Base-by-base conservation (phyloP, 805 yeast genomes). In the Priceomyces fermenticarens region DNA sequence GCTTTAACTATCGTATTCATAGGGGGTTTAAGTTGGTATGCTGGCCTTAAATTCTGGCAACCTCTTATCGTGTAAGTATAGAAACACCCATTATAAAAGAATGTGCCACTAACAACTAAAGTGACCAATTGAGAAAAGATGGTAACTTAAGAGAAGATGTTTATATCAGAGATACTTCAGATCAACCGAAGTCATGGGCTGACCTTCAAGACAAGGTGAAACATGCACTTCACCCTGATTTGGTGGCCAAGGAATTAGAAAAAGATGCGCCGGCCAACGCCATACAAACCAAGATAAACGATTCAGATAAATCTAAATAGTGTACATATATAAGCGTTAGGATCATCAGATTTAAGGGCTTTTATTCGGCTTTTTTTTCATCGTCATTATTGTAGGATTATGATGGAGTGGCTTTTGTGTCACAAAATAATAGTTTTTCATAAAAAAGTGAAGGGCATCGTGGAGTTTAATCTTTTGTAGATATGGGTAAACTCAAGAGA, bases 401-500 rank as follows among this genome's bases (percentile, higher is more conserved):
- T 20, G 8, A 20, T 8, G 4, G 8, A 20, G 7, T 20, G 25
- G 25, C n/a, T 20, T 20, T 20, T 20, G 25, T 20, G 25, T 20
- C 8, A 20, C 25, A 8, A 20, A 20, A 8, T 20, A 20, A 5
- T 5, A 20, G 25, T 20, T 20, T 20, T 20, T 20, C 8, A 20
- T 8, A 8, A 8, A 20, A 20, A 20, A 20, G 25, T 20, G 25
- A 20, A 20, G 25, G 25, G 25, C 25, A 20, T 20, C 25, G 25
- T 20, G 8, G 25, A 20, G 4, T 20, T 8, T 20, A 20, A 20
- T 5, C n/a, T 20, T 8, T 20, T 20, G 30, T 28, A 42, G 40
- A 13, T 12, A 85, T 85, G 95, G 95, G 85, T 36, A 85, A 85
- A 62, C 73, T 85, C 31, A 85, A 83, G 72, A 83, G 78, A 58